phyloP scores from a whole-genome alignment of 2,329 filamentous ascomycete species.

The Davidsoniella virescens region DNA sequence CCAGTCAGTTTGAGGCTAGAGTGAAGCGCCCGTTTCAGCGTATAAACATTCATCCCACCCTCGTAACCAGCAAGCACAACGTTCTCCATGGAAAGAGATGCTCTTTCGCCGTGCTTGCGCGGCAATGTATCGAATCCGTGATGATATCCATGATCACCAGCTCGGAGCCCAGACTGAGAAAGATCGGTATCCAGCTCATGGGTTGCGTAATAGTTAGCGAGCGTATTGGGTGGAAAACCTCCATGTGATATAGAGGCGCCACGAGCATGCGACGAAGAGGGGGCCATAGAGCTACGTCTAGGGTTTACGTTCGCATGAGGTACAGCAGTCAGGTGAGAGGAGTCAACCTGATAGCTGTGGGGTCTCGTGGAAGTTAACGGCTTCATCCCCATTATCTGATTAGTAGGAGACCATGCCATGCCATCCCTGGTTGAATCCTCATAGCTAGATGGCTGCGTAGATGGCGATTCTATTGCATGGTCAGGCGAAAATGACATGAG shows the following conservation, averaged over 20 bases:
- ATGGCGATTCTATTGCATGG: slow-evolving; percentile 35
- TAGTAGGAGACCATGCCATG: not conserved
- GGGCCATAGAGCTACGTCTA: slow-evolving; percentile 14
- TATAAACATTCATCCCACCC: slow-evolving; percentile 60
- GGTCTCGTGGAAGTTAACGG: slow-evolving; percentile 24
- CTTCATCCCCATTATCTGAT: not conserved
- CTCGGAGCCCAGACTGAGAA: slow-evolving; percentile 37
- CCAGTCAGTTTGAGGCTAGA: slow-evolving; percentile 56
- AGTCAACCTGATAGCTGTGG: slow-evolving; percentile 39
- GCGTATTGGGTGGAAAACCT: slow-evolving; percentile 59
- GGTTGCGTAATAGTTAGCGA: slow-evolving; percentile 60
- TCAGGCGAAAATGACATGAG: slow-evolving; percentile 33
- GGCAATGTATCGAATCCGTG: slow-evolving; percentile 66
- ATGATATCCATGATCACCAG: slow-evolving; percentile 56
- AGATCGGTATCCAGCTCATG: slow-evolving; percentile 61
- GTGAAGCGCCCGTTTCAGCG: slow-evolving; percentile 56
- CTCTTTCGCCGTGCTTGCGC: slow-evolving; percentile 18
- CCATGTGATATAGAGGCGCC: slow-evolving; percentile 28
- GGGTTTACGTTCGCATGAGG: not conserved
- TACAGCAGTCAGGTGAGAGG: slow-evolving; percentile 17
- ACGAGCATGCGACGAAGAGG: slow-evolving; percentile 34
- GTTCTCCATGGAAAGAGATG: slow-evolving; percentile 34
- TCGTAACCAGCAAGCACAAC: slow-evolving; percentile 65
- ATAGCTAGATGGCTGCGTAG: slow-evolving; percentile 36
- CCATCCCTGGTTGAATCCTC: slow-evolving; percentile 22